Base-by-base conservation (phyloP, 345 rosid genomes). In the Euphorbia tirucalli region DNA sequence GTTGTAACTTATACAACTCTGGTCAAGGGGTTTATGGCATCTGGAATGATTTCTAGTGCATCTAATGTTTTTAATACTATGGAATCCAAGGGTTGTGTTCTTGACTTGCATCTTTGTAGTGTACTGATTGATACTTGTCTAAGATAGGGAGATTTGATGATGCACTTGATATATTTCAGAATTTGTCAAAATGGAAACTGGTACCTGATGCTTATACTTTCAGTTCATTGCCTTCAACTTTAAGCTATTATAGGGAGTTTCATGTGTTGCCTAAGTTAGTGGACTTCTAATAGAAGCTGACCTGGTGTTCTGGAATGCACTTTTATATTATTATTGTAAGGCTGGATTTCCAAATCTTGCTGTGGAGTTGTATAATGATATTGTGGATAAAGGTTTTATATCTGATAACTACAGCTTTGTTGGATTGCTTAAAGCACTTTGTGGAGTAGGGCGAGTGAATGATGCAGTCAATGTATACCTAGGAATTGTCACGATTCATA, bases 151-250 rank as follows among this genome's bases (percentile, higher is more conserved):
- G 74, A 69, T 82, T 78, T 71, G 87, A 84, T 69, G 87, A 89
- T 49, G 97, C 97, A 37, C 75, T 78, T 30, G 62, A 63, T 52
- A 48, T 88, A 65, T 88, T 83, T 74, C 46, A 56, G n/a, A 55
- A 81, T 71, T 75, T 91, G 79, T 61, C 71, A 9, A 63, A 78
- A 21, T 58, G 57, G 68, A 79, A 84, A 1, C 69, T 91, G 79
- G 78, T 79, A 25, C 89, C 93, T 27, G 97, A 92, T 87, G 71
- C 75, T 80, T 92, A 78, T 75, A 89, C 93, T 48, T 76, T 87
- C 74, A 79, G 83, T 55, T 82, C 97, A 46, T 83, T 89, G 67
- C 55, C 85, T 66, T 85, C 89, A 37, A 71, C 79, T 52, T 46
- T 85, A 50, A 73, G 83, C 75, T 75, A 64, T 62, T 89, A 88